Evolutionary conservation across 176 grass and related monocot species (phyloP).

Genomic region (Avena insularis): DNA sequence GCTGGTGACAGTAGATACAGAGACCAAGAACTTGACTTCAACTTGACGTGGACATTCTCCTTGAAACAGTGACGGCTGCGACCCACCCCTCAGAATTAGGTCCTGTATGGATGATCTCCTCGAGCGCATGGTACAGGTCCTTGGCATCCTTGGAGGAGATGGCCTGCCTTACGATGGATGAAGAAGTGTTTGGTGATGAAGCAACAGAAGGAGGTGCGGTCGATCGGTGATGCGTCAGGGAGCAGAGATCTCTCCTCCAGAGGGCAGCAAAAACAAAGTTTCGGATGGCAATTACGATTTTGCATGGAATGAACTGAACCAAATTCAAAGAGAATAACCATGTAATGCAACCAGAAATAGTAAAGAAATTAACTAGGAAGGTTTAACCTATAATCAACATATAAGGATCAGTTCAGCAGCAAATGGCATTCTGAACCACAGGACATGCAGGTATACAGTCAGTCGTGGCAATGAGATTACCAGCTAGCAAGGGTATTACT

Average conservation of each 20-base stretch:
- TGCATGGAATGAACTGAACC: background rate
- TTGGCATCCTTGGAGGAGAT: background rate
- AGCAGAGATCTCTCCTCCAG: background rate
- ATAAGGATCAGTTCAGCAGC: background rate
- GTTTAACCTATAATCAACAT: constrained; percentile 15
- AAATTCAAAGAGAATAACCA: background rate
- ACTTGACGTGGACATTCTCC: background rate
- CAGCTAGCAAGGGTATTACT: background rate
- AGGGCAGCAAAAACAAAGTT: background rate
- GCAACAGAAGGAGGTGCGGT: background rate
- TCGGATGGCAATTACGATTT: background rate
- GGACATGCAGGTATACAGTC: background rate
- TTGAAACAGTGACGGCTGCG: background rate
- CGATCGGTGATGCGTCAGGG: background rate
- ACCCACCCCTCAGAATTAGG: background rate
- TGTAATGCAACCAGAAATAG: constrained; percentile 6
- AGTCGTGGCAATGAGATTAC: background rate
- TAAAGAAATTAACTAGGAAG: background rate
- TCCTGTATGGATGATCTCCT: background rate
- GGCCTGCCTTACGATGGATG: background rate
- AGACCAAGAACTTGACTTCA: background rate
- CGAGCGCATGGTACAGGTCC: background rate
- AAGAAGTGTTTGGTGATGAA: background rate
- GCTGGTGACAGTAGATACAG: background rate
- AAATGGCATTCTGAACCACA: constrained; percentile 25